A percentile compares a stretch with the other conserved stretches of the same genome.
Conservation (phyloP, 2,329 filamentous ascomycete species). For the Fonsecaea pedrosoi region DNA sequence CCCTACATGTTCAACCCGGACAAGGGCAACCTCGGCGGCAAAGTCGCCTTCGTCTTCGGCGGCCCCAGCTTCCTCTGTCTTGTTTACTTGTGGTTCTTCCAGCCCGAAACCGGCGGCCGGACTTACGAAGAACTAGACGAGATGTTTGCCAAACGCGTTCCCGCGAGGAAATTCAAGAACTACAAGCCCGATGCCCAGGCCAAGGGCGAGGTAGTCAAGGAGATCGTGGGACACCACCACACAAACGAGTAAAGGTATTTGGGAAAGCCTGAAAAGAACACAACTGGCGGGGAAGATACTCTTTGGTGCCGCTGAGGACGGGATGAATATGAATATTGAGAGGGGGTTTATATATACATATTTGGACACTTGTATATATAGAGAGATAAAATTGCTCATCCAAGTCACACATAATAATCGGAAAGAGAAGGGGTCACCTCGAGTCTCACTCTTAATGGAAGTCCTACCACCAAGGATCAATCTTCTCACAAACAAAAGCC, state of each 20-base stretch:
- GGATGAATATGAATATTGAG: too few species aligned
- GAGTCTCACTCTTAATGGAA: too few species aligned
- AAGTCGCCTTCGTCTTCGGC: conserved; percentile 52
- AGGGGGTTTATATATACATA: too few species aligned
- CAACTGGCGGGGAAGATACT: too few species aligned
- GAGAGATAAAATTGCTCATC: too few species aligned
- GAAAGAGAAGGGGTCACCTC: too few species aligned
- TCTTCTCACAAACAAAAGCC: too few species aligned
- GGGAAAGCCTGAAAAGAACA: background rate
- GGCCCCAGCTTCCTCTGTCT: conserved; percentile 41
- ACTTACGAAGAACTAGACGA: conserved; percentile 44
- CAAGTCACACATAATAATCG: too few species aligned
- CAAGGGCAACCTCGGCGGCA: conserved; percentile 48
- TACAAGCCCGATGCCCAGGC: conserved; percentile 32
- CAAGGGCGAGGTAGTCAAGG: conserved; percentile 1
- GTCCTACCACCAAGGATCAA: too few species aligned
- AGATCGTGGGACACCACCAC: background rate
- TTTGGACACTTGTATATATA: too few species aligned
- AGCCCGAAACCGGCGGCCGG: conserved; percentile 42
- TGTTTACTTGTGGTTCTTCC: conserved; percentile 44
- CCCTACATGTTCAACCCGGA: conserved; percentile 47
- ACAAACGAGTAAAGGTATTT: too few species aligned
- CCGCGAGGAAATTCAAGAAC: conserved; percentile 34
- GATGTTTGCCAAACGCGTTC: conserved; percentile 41
- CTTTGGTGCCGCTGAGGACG: too few species aligned